A percentile compares a stretch with the other conserved stretches of the same genome.
phyloP scores from a whole-genome alignment of 2,329 filamentous ascomycete species.

The Arthrinium puccinioides region DNA sequence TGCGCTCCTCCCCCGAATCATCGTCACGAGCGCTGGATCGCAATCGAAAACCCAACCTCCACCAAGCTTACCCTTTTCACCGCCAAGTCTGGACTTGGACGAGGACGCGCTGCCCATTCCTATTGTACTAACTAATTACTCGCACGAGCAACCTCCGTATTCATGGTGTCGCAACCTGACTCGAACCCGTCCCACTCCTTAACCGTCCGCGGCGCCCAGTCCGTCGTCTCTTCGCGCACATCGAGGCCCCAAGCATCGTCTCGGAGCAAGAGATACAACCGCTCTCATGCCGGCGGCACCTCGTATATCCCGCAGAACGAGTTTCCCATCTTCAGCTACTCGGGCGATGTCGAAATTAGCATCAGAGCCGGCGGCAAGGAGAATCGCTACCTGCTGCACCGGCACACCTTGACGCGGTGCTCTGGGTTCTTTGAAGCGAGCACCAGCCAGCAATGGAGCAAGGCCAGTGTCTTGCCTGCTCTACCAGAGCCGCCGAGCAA shows the following conservation, averaged over 20 bases:
- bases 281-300: slow-evolving; percentile 70
- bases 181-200: slow-evolving; percentile 37
- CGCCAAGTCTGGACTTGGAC: too few species aligned
- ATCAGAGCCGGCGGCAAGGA: slow-evolving; percentile 64
- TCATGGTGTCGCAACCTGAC: slow-evolving; percentile 60
- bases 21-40: slow-evolving; percentile 1
- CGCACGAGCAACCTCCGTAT: too few species aligned
- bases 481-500: slow-evolving; percentile 24
- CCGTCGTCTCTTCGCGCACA: slow-evolving; percentile 59
- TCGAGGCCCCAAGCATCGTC: slow-evolving; percentile 37
- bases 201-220: slow-evolving; percentile 50
- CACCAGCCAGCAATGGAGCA: slow-evolving; percentile 72
- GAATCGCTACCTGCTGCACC: slow-evolving; percentile 80
- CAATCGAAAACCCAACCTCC: too few species aligned
- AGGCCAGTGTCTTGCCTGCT: slow-evolving; percentile 26
- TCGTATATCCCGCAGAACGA: slow-evolving; percentile 74
- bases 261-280: slow-evolving; percentile 66
- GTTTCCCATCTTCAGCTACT: slow-evolving; percentile 84
- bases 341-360: slow-evolving; percentile 81
- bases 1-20: too few species aligned
- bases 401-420: slow-evolving; percentile 79
- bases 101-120: too few species aligned
- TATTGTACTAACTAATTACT: too few species aligned
- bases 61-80: too few species aligned
- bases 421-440: slow-evolving; percentile 91